Evolutionary conservation across 1,284 basidiomycete species (phyloP).

Genomic region (Taiwanofungus camphoratus): DNA sequence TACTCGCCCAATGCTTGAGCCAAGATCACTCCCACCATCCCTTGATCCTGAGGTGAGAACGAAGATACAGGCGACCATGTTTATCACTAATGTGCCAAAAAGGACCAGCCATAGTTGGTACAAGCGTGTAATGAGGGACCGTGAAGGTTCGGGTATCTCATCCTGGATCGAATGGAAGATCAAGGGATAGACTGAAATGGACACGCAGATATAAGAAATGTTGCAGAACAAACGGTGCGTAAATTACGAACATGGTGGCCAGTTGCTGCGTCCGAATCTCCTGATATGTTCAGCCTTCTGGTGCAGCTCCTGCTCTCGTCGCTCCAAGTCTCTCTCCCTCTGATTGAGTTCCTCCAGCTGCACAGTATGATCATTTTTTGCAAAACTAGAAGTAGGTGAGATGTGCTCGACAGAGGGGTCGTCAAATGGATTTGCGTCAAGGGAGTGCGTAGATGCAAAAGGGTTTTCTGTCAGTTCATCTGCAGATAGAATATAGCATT

Average conservation of each 20-base stretch:
- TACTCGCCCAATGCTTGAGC: constrained; percentile 70
- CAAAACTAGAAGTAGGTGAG: constrained; percentile 16
- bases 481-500: constrained; percentile 9
- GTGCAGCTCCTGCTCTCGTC: constrained; percentile 67
- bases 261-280: constrained; percentile 82
- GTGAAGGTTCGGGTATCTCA: constrained; percentile 83
- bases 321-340: constrained; percentile 76
- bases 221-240: constrained; percentile 10
- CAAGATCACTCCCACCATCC: constrained; percentile 78
- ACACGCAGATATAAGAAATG: not conserved
- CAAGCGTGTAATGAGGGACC: constrained; percentile 76
- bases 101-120: constrained; percentile 88
- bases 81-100: constrained; percentile 74
- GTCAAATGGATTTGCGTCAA: constrained; percentile 80
- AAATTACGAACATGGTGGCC: constrained; percentile 69
- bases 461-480: constrained; percentile 59
- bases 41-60: constrained; percentile 72
- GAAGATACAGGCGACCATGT: constrained; percentile 88
- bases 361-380: constrained; percentile 31
- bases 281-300: constrained; percentile 69
- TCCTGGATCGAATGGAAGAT: constrained; percentile 89
- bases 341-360: constrained; percentile 60
- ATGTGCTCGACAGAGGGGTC: constrained; percentile 43
- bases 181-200: constrained; percentile 76
- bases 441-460: constrained; percentile 77